phyloP scores from a whole-genome alignment of 2,329 filamentous ascomycete genomes.

The Ceratocystis eucalypticola region DNA sequence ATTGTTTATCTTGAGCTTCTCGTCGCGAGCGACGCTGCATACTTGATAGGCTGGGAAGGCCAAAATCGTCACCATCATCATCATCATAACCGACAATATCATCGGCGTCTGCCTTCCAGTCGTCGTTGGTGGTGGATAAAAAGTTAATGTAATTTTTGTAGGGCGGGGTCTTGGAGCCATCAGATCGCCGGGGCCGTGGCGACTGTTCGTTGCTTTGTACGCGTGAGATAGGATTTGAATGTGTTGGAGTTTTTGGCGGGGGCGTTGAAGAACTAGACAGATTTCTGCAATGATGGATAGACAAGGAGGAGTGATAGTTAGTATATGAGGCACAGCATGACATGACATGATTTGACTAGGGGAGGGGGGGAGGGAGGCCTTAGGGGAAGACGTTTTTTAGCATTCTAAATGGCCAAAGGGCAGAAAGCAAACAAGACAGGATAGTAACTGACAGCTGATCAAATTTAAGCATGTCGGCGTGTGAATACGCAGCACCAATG shows the following conservation, averaged over 20 bases:
- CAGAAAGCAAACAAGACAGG: neutral
- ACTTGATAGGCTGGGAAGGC: constrained; percentile 78
- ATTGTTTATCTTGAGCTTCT: constrained; percentile 24
- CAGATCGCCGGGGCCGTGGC: constrained; percentile 40
- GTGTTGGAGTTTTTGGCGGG: constrained; percentile 63
- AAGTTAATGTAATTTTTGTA: constrained; percentile 68
- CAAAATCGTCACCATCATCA: constrained; percentile 90
- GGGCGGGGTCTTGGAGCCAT: constrained; percentile 46
- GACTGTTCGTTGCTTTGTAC: constrained; percentile 39
- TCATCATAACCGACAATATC: constrained; percentile 66
- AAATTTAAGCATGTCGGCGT: constrained; percentile 86
- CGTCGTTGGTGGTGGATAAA: constrained; percentile 65
- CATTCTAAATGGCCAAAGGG: neutral
- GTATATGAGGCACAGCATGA: neutral
- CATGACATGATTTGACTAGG: neutral
- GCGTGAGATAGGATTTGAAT: constrained; percentile 32
- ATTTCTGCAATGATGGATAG: constrained; percentile 33
- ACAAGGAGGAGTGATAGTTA: constrained; percentile 15
- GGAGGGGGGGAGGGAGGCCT: neutral
- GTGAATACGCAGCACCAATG: constrained; percentile 88
- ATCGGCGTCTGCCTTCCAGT: constrained; percentile 66
- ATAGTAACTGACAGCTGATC: constrained; percentile 49
- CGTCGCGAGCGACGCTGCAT: constrained; percentile 62
- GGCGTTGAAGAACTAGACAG: constrained; percentile 47
- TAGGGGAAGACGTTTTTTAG: constrained; percentile 23